Percentiles rank a stretch among this genome's conserved stretches.
Conservation (phyloP, 2,329 filamentous ascomycete genomes). For the Aschersonia sp. region DNA sequence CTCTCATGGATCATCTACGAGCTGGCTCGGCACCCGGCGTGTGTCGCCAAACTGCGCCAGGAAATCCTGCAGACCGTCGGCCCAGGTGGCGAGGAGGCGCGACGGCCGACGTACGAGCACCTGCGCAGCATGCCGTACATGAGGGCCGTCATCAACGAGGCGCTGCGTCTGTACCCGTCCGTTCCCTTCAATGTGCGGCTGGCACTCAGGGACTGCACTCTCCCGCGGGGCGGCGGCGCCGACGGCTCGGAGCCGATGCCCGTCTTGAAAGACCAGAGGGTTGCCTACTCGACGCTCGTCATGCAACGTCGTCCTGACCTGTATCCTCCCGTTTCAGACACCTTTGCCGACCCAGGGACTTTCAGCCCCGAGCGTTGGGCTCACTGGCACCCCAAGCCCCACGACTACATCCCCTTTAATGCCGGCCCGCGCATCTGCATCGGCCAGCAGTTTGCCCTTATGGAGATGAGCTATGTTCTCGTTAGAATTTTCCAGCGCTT, state of each 20-base stretch:
- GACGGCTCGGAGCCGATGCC: conserved; percentile 18
- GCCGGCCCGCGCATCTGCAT: conserved; percentile 38
- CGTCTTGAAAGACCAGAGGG: conserved; percentile 27
- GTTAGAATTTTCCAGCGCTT: conserved; percentile 61
- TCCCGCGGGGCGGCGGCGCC: conserved; percentile 56
- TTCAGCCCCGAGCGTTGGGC: conserved; percentile 38
- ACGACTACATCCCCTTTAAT: conserved; percentile 40
- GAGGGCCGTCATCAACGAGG: conserved; percentile 59
- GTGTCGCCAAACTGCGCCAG: conserved; percentile 50
- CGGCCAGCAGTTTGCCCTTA: conserved; percentile 43
- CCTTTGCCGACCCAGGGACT: conserved; percentile 18
- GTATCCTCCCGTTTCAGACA: conserved; percentile 27
- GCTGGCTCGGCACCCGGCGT: conserved; percentile 53
- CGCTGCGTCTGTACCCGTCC: conserved; percentile 59
- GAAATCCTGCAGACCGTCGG: conserved; percentile 62
- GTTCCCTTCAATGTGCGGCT: conserved; percentile 70
- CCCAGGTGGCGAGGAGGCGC: conserved; percentile 17
- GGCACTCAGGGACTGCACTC: conserved; percentile 56
- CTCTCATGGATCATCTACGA: conserved; percentile 77
- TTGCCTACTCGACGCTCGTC: conserved; percentile 33
- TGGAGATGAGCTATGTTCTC: conserved; percentile 51
- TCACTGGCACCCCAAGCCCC: conserved; percentile 33
- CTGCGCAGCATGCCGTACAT: conserved; percentile 83
- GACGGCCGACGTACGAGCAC: conserved; percentile 58
- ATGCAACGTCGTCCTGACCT: conserved; percentile 35